Evolutionary conservation across 805 yeast genomes (phyloP).

Genomic region (Starmerella geochares): DNA sequence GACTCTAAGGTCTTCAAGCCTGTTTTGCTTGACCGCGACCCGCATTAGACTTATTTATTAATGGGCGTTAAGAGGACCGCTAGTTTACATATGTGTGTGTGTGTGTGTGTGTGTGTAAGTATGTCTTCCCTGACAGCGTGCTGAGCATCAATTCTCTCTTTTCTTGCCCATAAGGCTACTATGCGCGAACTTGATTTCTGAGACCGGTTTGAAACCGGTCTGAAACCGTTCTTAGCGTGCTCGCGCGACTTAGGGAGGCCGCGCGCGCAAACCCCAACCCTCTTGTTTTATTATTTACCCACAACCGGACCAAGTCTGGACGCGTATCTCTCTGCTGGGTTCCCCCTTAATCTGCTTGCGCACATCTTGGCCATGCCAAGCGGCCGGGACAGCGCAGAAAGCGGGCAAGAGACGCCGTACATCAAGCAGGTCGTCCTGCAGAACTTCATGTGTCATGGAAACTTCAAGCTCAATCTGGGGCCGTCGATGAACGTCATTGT

Average conservation of each 20-base stretch:
- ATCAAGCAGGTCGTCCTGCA: constrained; percentile 52
- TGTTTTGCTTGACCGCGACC: constrained; percentile 56
- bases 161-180: no score
- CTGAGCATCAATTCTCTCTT: no score
- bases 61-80: background rate
- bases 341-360: no score
- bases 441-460: constrained; percentile 44
- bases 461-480: constrained; percentile 64
- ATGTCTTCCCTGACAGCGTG: no score
- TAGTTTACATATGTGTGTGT: background rate
- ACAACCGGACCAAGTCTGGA: background rate
- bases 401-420: constrained; percentile 28
- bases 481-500: constrained; percentile 76
- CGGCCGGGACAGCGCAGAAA: background rate
- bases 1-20: constrained; percentile 93
- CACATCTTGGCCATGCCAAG: background rate
- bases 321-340: no score
- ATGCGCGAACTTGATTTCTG: no score
- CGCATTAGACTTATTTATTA: constrained; percentile 7
- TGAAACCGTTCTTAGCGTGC: no score
- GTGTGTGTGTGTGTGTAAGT: no score
- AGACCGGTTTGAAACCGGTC: no score
- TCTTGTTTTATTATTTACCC: background rate
- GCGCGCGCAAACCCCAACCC: background rate
- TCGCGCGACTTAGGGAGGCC: no score